Evolutionary conservation across 805 yeast genomes (phyloP).

Genomic region (Metschnikowia arizonensis): DNA sequence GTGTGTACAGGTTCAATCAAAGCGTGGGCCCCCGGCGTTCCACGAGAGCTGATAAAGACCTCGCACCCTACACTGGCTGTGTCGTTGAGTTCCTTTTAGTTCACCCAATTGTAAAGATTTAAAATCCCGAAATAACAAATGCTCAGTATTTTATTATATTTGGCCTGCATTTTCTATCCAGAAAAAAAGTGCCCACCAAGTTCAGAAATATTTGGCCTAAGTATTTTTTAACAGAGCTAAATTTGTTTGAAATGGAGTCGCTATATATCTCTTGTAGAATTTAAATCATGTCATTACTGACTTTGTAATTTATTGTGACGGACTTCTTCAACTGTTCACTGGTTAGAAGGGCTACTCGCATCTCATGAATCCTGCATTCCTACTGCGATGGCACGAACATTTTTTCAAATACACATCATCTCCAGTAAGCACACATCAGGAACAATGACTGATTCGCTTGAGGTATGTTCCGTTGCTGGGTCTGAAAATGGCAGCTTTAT

Average conservation of each 20-base stretch:
- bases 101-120: no score
- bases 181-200: no score
- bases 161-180: no score
- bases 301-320: not conserved
- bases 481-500: not conserved
- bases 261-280: no score
- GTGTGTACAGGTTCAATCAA: constrained; percentile 15
- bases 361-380: constrained; percentile 15
- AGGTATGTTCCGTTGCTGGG: constrained; percentile 40
- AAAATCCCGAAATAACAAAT: not conserved
- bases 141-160: no score
- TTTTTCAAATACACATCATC: constrained; percentile 8
- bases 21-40: constrained; percentile 1
- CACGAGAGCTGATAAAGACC: constrained; percentile 1
- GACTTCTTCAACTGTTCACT: not conserved
- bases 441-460: constrained; percentile 56
- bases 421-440: constrained; percentile 9
- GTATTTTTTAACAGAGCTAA: no score
- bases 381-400: constrained; percentile 19
- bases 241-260: no score
- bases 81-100: not conserved
- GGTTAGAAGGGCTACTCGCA: not conserved
- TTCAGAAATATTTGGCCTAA: no score
- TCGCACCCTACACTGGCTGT: not conserved
- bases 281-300: no score